These are phyloP conservation scores for Trichoderma sp. DNA, from an alignment of 2,329 filamentous ascomycete species.

Conservation along the genomic window DNA sequence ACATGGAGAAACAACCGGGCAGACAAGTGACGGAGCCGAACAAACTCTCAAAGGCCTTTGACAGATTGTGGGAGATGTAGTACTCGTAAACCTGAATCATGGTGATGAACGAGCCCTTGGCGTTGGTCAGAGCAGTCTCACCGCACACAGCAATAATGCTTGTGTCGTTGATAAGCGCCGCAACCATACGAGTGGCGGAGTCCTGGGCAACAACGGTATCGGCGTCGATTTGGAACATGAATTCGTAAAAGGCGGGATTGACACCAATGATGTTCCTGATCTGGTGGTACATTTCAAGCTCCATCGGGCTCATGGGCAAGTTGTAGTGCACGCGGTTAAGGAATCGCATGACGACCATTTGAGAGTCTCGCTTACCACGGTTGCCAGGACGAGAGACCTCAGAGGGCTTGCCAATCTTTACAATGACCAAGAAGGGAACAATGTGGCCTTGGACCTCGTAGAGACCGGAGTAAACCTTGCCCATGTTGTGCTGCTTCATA, in stretches of 20 bases:
- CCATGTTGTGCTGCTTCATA: constrained; percentile 98
- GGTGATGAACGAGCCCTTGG: constrained; percentile 88
- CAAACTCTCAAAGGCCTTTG: constrained; percentile 94
- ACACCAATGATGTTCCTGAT: constrained; percentile 98
- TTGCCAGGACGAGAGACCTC: constrained; percentile 94
- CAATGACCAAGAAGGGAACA: constrained; percentile 92
- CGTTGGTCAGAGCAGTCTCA: constrained; percentile 89
- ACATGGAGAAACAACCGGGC: constrained; percentile 99
- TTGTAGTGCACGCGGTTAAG: constrained; percentile 99
- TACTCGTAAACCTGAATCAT: constrained; percentile 99
- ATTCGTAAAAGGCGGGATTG: constrained; percentile 98
- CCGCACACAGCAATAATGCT: constrained; percentile 91
- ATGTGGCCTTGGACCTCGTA: constrained; percentile 99
- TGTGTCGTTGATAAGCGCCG: constrained; percentile 87
- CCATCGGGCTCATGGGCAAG: constrained; percentile 88
- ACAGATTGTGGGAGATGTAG: constrained; percentile 96
- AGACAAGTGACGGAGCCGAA: constrained; percentile 97
- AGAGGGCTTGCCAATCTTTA: constrained; percentile 97
- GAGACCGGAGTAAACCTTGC: constrained; percentile 94
- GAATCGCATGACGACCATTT: constrained; percentile 98
- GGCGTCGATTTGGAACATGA: constrained; percentile 92
- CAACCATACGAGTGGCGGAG: constrained; percentile 86
- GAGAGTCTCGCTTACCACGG: constrained; percentile 97
- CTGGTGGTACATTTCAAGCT: constrained; percentile 98
- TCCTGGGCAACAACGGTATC: constrained; percentile 92